Evolutionary conservation across 2,329 filamentous ascomycete species (phyloP).

Genomic region (Stagonosporopsis chrysanthemi): DNA sequence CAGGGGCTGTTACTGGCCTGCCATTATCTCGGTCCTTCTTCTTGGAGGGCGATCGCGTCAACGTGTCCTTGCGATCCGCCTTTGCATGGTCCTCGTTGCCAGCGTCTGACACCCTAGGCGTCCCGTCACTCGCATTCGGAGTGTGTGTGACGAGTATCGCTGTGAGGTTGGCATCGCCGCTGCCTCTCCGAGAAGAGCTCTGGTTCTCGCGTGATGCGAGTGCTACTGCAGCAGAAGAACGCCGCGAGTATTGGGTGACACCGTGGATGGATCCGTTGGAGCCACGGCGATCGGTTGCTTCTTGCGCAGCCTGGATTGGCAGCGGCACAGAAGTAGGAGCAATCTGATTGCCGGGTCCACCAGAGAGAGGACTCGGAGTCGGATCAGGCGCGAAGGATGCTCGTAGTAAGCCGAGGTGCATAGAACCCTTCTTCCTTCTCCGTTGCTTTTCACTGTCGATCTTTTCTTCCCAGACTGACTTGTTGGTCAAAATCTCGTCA

Average conservation of each 20-base stretch:
- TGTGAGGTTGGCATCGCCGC: conserved; percentile 50
- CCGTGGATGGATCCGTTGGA: conserved; percentile 40
- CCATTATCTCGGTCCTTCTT: conserved; percentile 31
- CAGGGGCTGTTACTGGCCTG: conserved; percentile 48
- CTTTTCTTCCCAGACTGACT: conserved; percentile 72
- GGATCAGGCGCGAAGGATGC: conserved; percentile 38
- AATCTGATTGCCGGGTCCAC: conserved; percentile 26
- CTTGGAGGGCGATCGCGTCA: conserved; percentile 35
- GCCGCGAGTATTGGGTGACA: conserved; percentile 32
- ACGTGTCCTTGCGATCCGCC: conserved; percentile 41
- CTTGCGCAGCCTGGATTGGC: conserved; percentile 16
- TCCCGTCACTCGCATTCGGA: conserved; percentile 37
- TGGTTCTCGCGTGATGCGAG: conserved; percentile 43
- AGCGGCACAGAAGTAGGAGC: conserved; percentile 14
- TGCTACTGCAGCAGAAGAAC: conserved; percentile 41
- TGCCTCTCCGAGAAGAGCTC: conserved; percentile 47
- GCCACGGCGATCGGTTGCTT: conserved; percentile 35
- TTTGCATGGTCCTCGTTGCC: conserved; percentile 27
- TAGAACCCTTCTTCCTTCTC: conserved; percentile 46
- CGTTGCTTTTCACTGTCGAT: conserved; percentile 69
- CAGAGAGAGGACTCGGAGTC: conserved; percentile 46
- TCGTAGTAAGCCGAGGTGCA: conserved; percentile 32
- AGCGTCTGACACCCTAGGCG: conserved; percentile 25
- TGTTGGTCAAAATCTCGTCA: conserved; percentile 81
- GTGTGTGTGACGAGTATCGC: conserved; percentile 51